These are phyloP conservation scores for Penicillium coffeae DNA, from an alignment of 495 filamentous ascomycete species.

Conservation along the genomic window DNA sequence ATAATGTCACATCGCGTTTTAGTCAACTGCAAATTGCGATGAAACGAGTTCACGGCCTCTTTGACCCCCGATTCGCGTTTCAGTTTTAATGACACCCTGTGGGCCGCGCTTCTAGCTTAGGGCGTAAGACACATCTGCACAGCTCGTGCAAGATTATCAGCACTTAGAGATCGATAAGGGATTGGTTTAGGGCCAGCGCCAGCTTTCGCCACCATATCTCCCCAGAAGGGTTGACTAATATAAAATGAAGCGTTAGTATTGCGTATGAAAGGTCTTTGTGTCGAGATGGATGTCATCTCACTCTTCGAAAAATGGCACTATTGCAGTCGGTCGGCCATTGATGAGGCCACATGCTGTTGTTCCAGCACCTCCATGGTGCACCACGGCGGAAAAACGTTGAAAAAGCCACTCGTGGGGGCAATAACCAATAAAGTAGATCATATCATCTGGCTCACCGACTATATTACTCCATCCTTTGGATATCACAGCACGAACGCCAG, in stretches of 20 bases:
- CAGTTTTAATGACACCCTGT: no score
- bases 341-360: conserved; percentile 56
- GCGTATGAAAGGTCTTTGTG: no score
- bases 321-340: conserved; percentile 50
- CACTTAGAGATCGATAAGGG: conserved; percentile 9
- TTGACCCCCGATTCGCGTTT: no score
- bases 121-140: background rate
- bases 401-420: conserved; percentile 64
- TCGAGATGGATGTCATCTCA: no score
- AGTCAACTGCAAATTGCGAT: no score
- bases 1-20: no score
- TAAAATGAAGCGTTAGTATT: no score
- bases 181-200: conserved; percentile 64
- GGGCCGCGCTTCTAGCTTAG: no score
- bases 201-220: conserved; percentile 56
- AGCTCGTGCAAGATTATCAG: background rate
- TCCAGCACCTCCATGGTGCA: conserved; percentile 61
- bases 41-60: no score
- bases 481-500: conserved; percentile 53
- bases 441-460: conserved; percentile 34
- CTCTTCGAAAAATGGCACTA: conserved; percentile 64
- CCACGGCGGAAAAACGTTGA: conserved; percentile 51
- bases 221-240: conserved; percentile 76
- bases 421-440: conserved; percentile 53
- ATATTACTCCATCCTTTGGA: conserved; percentile 59